Conservation (phyloP, 768 basidiomycete genomes). For the Auricularia cornea region DNA sequence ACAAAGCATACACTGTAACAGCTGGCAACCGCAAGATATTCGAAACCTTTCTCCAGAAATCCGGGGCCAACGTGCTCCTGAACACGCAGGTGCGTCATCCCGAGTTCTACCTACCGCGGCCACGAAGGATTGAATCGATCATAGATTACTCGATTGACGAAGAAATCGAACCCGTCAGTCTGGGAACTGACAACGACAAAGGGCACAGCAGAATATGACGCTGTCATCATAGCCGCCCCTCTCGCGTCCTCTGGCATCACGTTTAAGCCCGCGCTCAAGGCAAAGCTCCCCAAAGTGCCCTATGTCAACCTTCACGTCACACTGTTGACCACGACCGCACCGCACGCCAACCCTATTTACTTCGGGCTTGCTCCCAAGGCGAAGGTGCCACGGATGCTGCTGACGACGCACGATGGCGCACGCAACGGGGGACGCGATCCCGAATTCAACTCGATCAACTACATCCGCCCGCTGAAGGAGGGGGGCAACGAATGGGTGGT, state of each 20-base stretch:
- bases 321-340: conserved; percentile 68
- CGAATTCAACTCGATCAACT: conserved; percentile 82
- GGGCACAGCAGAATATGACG: conserved; percentile 38
- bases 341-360: conserved; percentile 52
- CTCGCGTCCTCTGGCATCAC: conserved; percentile 59
- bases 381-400: conserved; percentile 50
- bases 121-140: neutral
- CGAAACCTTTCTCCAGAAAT: conserved; percentile 64
- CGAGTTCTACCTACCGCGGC: neutral
- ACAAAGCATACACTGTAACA: conserved; percentile 45
- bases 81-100: conserved; percentile 50
- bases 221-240: conserved; percentile 82
- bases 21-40: conserved; percentile 86
- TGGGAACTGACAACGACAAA: conserved; percentile 9
- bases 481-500: conserved; percentile 52
- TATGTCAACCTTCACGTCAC: conserved; percentile 88
- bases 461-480: conserved; percentile 53
- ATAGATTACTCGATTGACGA: neutral
- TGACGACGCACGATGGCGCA: conserved; percentile 64
- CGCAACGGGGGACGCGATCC: conserved; percentile 50
- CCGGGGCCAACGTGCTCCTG: conserved; percentile 60
- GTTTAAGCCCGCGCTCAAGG: conserved; percentile 39
- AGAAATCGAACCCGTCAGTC: neutral
- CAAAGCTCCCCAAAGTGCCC: conserved; percentile 55
- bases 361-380: conserved; percentile 47